A percentile compares a stretch with the other conserved stretches of the same genome.
Evolutionary conservation across 1,284 basidiomycete genomes (phyloP).

Genomic region (Anthracocystis panici-leucophaei): DNA sequence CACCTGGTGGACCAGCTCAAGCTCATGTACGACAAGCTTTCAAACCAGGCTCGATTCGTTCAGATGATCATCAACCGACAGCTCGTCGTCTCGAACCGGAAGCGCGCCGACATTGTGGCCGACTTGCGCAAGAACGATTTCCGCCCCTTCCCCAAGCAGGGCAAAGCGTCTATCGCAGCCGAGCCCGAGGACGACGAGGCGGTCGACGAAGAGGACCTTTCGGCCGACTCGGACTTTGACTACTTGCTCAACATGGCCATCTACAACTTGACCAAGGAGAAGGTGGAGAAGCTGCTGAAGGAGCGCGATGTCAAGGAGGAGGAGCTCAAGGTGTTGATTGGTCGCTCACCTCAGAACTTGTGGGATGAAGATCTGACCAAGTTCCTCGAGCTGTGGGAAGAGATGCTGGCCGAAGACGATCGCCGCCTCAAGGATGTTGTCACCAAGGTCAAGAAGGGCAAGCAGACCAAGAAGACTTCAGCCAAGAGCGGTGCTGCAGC

Average conservation of each 20-base stretch:
- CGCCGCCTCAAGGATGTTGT: slow-evolving; percentile 74
- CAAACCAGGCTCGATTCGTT: slow-evolving; percentile 96
- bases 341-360: slow-evolving; percentile 82
- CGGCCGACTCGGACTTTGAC: slow-evolving; percentile 84
- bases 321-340: slow-evolving; percentile 83
- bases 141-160: slow-evolving; percentile 85
- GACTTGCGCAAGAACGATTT: slow-evolving; percentile 87
- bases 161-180: slow-evolving; percentile 77
- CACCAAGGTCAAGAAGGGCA: slow-evolving; percentile 73
- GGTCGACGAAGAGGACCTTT: slow-evolving; percentile 75
- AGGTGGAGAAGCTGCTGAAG: slow-evolving; percentile 85
- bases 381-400: slow-evolving; percentile 88
- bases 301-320: slow-evolving; percentile 86
- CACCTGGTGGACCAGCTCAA: slow-evolving; percentile 87
- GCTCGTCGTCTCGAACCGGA: slow-evolving; percentile 91
- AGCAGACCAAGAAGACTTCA: slow-evolving; percentile 77
- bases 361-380: slow-evolving; percentile 91
- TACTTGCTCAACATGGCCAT: slow-evolving; percentile 96
- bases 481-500: slow-evolving; percentile 73
- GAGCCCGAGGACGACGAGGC: slow-evolving; percentile 71
- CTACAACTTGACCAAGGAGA: slow-evolving; percentile 93
- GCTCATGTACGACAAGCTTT: slow-evolving; percentile 83
- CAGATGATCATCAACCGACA: slow-evolving; percentile 93
- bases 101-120: slow-evolving; percentile 84
- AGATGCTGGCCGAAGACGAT: slow-evolving; percentile 72